A percentile compares a stretch with the other conserved stretches of the same genome.
phyloP scores from a whole-genome alignment of 768 basidiomycete species.

The Rubroboletus pulcherrimus region DNA sequence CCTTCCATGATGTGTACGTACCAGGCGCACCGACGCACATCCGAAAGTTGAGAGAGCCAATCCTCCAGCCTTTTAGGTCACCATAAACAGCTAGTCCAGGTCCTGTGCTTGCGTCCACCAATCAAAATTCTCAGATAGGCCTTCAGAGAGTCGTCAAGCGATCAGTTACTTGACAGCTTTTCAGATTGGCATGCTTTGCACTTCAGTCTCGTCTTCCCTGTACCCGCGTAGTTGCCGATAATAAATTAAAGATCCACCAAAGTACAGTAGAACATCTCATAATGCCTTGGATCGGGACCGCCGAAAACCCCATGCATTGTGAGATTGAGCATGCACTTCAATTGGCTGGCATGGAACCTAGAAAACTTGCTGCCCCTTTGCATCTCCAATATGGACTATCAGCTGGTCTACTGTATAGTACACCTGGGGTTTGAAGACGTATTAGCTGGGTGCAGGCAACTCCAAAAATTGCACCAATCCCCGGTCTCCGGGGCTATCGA shows the following conservation, averaged over 20 bases:
- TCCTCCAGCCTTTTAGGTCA: no score
- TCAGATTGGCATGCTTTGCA: no score
- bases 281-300: neutral
- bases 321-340: neutral
- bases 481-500: neutral
- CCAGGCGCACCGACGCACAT: neutral
- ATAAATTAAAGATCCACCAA: conserved; percentile 6
- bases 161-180: no score
- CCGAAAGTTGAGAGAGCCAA: no score
- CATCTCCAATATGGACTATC: neutral
- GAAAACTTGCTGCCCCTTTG: neutral
- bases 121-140: no score
- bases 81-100: no score
- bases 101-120: no score
- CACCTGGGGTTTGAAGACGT: neutral
- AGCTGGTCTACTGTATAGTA: neutral
- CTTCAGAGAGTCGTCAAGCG: no score
- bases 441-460: neutral
- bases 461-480: neutral
- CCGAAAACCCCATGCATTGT: neutral
- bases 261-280: neutral
- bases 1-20: no score
- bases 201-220: neutral
- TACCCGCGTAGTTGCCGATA: neutral
- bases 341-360: neutral